These are phyloP conservation scores for Magnolia kwangsiensis DNA, from an alignment of 164 flowering plant species.

Conservation along the genomic window DNA sequence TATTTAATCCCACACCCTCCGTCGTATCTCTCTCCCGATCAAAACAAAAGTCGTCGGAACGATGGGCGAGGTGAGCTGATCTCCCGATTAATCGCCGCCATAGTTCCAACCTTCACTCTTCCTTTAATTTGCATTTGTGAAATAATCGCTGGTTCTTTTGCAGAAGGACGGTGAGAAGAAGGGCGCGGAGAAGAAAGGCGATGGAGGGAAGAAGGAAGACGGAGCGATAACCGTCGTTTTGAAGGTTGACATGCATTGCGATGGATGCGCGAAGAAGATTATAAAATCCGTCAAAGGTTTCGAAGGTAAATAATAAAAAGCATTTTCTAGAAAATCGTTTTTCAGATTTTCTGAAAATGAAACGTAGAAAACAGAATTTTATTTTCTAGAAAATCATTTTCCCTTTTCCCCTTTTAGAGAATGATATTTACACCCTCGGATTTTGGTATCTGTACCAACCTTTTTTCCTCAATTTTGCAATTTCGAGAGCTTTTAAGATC, in stretches of 20 bases:
- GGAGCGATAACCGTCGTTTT: constrained; percentile 42
- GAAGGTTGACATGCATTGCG: constrained; percentile 89
- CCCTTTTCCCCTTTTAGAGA: background rate
- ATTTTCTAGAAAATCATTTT: too few species aligned
- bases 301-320: constrained; percentile 39
- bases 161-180: constrained; percentile 2
- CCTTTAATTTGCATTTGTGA: background rate
- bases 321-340: background rate
- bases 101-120: background rate
- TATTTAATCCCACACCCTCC: constrained; percentile 1
- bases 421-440: too few species aligned
- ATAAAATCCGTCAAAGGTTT: constrained; percentile 33
- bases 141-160: background rate
- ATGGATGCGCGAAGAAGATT: constrained; percentile 81
- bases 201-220: constrained; percentile 34
- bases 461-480: too few species aligned
- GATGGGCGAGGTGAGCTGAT: constrained; percentile 3
- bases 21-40: background rate
- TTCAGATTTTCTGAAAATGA: background rate
- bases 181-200: constrained; percentile 19
- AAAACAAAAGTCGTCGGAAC: too few species aligned
- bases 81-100: background rate
- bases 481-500: too few species aligned
- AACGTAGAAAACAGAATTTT: too few species aligned
- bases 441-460: too few species aligned